phyloP scores from a whole-genome alignment of 2,329 filamentous ascomycete species.

The Plectosphaerella plurivora region DNA sequence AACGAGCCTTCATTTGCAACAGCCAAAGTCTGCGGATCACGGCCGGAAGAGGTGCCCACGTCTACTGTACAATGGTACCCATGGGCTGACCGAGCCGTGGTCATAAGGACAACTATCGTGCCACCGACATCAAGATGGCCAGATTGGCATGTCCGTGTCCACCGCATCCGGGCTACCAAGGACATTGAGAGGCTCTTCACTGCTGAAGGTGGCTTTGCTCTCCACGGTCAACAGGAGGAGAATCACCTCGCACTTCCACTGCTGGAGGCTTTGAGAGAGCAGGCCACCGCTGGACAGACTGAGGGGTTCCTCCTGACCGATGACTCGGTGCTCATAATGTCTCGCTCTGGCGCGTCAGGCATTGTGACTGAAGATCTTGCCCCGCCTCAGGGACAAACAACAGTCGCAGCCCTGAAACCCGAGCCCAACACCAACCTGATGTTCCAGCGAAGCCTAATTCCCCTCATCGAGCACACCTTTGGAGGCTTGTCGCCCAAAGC shows the following conservation, averaged over 20 bases:
- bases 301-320: slow-evolving; percentile 4
- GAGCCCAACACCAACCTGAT: slow-evolving; percentile 21
- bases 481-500: background rate
- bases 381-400: background rate
- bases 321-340: slow-evolving; percentile 2
- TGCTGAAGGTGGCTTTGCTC: slow-evolving; percentile 18
- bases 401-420: slow-evolving; percentile 12
- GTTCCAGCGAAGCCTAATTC: slow-evolving; percentile 15
- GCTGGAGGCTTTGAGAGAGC: background rate
- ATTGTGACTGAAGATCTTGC: background rate
- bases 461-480: background rate
- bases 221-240: slow-evolving; percentile 2
- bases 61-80: slow-evolving; percentile 13
- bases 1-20: slow-evolving; percentile 3
- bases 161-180: slow-evolving; percentile 9
- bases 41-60: background rate
- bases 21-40: background rate
- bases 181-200: slow-evolving; percentile 2
- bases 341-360: background rate
- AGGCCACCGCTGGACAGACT: background rate
- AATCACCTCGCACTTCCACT: slow-evolving; percentile 1
- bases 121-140: slow-evolving; percentile 24
- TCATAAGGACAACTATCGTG: slow-evolving; percentile 20
- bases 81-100: slow-evolving; percentile 20
- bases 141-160: slow-evolving; percentile 25